A percentile compares a stretch with the other conserved stretches of the same genome.
Conservation (phyloP, 352 stramenopile species). For the Globisporangium solare region DNA sequence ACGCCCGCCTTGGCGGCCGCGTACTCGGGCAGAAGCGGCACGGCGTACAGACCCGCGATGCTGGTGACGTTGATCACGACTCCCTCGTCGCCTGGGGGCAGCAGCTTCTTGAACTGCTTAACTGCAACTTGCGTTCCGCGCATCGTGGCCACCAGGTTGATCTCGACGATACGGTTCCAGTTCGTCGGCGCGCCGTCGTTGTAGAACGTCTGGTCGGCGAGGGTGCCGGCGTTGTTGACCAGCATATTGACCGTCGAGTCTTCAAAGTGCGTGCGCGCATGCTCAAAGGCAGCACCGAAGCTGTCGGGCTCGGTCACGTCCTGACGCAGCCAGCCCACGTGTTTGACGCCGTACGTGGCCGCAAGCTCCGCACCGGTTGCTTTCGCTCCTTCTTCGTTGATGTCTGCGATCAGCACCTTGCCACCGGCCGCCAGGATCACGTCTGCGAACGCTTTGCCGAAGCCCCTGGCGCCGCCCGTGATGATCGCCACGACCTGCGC, state of each 20-base stretch:
- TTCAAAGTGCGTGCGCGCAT: slow-evolving; percentile 58
- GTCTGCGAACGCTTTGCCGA: slow-evolving; percentile 62
- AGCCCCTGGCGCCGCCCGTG: slow-evolving; percentile 61
- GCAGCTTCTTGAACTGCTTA: slow-evolving; percentile 44
- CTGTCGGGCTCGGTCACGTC: slow-evolving; percentile 63
- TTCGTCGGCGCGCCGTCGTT: slow-evolving; percentile 25
- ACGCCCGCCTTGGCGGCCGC: slow-evolving; percentile 69
- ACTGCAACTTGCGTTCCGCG: slow-evolving; percentile 69
- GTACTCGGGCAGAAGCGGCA: slow-evolving; percentile 65
- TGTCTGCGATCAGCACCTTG: slow-evolving; percentile 73
- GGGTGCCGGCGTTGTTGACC: slow-evolving; percentile 80
- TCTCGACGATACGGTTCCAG: slow-evolving; percentile 65
- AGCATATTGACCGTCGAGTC: slow-evolving; percentile 52
- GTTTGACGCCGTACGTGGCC: slow-evolving; percentile 37
- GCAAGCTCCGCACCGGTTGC: slow-evolving; percentile 52
- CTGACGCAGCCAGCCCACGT: slow-evolving; percentile 62
- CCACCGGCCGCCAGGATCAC: slow-evolving; percentile 42
- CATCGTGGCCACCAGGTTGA: slow-evolving; percentile 65
- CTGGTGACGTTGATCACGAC: slow-evolving; percentile 26
- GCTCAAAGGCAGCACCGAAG: slow-evolving; percentile 59
- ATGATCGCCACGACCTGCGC: slow-evolving; percentile 58
- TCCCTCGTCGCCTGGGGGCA: slow-evolving; percentile 50
- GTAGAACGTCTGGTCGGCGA: slow-evolving; percentile 48
- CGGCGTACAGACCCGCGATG: slow-evolving; percentile 20
- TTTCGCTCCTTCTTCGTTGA: slow-evolving; percentile 57